These are phyloP conservation scores for Marchantia polymorpha DNA, from an alignment of 225 moss, liverwort and hornwort species.

Conservation along the genomic window DNA sequence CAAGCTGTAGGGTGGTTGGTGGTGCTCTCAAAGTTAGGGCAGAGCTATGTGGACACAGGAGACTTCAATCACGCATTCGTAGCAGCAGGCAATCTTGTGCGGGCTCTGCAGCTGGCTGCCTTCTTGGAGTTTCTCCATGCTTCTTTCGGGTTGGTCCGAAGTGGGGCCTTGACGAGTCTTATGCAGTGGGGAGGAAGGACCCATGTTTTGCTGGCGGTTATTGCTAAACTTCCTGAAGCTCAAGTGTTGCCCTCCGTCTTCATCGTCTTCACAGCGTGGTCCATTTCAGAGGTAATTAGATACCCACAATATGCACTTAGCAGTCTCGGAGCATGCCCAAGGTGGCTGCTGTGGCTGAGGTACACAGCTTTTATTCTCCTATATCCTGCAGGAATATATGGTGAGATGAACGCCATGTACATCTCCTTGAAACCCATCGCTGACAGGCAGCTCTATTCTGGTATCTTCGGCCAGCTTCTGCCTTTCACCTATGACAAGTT, in stretches of 20 bases:
- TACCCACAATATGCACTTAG: conserved; percentile 73
- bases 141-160: conserved; percentile 68
- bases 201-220: conserved; percentile 68
- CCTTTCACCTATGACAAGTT: conserved; percentile 61
- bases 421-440: conserved; percentile 51
- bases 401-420: conserved; percentile 77
- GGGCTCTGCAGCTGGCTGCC: conserved; percentile 66
- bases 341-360: conserved; percentile 84
- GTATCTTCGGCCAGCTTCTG: conserved; percentile 48
- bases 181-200: conserved; percentile 91
- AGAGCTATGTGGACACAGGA: conserved; percentile 35
- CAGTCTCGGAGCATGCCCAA: conserved; percentile 58
- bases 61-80: conserved; percentile 54
- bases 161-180: conserved; percentile 54
- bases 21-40: conserved; percentile 38
- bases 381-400: conserved; percentile 78
- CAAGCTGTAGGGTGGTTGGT: conserved; percentile 65
- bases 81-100: conserved; percentile 57
- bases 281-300: conserved; percentile 66
- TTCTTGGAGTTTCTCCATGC: conserved; percentile 74
- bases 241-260: conserved; percentile 58
- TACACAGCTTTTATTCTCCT: conserved; percentile 75
- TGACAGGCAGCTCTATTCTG: conserved; percentile 47
- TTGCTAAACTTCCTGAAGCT: conserved; percentile 71
- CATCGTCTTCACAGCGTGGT: conserved; percentile 77